Conservation (phyloP, 345 rosid genomes). For the Fremontodendron californicum region DNA sequence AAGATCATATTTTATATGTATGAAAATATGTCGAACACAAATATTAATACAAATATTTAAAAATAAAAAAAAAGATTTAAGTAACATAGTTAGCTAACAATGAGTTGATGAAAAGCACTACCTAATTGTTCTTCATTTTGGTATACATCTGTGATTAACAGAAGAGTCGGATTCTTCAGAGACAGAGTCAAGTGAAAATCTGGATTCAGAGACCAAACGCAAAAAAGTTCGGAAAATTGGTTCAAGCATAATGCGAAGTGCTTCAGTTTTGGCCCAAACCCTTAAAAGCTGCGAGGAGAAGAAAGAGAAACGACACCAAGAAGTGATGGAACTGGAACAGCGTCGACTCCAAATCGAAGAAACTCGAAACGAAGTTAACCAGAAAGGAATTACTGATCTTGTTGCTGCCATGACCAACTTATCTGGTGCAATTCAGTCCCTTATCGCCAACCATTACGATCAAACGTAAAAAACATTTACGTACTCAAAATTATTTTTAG, state of each 20-base stretch:
- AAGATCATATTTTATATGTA: too few relatives aligned
- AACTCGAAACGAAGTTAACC: slow-evolving; percentile 22
- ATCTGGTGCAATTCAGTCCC: slow-evolving; percentile 33
- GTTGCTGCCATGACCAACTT: slow-evolving; percentile 29
- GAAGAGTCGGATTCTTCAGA: slow-evolving; percentile 21
- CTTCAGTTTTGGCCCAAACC: slow-evolving; percentile 24
- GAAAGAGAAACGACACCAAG: slow-evolving; percentile 30
- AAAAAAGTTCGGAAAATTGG: slow-evolving; percentile 21
- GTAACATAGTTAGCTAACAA: too few relatives aligned
- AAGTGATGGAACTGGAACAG: slow-evolving; percentile 31
- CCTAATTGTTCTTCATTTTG: background rate
- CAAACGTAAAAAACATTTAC: slow-evolving; percentile 25
- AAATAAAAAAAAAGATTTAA: too few relatives aligned
- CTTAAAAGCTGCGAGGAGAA: slow-evolving; percentile 30
- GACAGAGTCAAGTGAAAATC: slow-evolving; percentile 23
- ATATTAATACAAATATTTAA: too few relatives aligned
- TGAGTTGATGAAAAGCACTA: too few relatives aligned
- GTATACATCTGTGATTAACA: background rate
- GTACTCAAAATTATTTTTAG: slow-evolving; percentile 3
- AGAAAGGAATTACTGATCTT: slow-evolving; percentile 21
- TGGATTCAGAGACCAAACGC: slow-evolving; percentile 1
- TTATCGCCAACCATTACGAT: slow-evolving; percentile 16
- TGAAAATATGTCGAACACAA: too few relatives aligned
- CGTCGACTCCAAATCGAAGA: slow-evolving; percentile 34
- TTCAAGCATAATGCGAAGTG: slow-evolving; percentile 26